Conservation (phyloP, 176 grass and related monocot species). For the Alopecurus myosuroides region DNA sequence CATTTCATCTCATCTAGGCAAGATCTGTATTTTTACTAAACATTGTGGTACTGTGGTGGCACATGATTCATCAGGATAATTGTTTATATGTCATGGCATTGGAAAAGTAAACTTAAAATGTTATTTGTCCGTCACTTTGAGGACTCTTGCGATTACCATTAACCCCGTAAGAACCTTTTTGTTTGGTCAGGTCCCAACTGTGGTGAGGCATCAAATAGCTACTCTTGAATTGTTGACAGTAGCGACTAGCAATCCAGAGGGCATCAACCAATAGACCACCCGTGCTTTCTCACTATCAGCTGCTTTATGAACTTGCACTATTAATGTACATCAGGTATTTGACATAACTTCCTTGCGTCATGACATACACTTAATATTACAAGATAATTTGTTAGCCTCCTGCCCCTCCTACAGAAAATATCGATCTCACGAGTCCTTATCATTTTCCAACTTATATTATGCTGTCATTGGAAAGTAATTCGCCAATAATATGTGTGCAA, state of each 20-base stretch:
- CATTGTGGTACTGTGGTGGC: neutral
- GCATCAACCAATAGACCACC: slow-evolving; percentile 80
- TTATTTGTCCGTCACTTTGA: neutral
- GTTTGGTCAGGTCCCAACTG: slow-evolving; percentile 72
- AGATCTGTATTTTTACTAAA: neutral
- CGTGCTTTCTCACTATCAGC: slow-evolving; percentile 81
- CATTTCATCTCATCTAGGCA: neutral
- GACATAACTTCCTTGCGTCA: slow-evolving; percentile 16
- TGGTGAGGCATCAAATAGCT: slow-evolving; percentile 81
- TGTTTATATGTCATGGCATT: neutral
- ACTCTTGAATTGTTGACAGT: slow-evolving; percentile 83
- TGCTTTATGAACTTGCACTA: slow-evolving; percentile 76
- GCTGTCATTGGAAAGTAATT: neutral
- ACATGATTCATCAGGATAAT: neutral
- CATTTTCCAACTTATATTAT: neutral
- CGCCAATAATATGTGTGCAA: neutral
- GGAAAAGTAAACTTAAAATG: neutral
- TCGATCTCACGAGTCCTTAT: neutral
- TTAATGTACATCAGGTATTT: slow-evolving; percentile 66
- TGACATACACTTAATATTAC: neutral
- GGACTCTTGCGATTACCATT: neutral
- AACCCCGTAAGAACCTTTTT: neutral
- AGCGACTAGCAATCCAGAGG: slow-evolving; percentile 82
- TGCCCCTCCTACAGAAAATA: neutral
- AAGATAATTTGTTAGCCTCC: neutral